These are phyloP conservation scores for Talaromyces proteolyticus DNA, from an alignment of 495 filamentous ascomycete species.

Conservation along the genomic window DNA sequence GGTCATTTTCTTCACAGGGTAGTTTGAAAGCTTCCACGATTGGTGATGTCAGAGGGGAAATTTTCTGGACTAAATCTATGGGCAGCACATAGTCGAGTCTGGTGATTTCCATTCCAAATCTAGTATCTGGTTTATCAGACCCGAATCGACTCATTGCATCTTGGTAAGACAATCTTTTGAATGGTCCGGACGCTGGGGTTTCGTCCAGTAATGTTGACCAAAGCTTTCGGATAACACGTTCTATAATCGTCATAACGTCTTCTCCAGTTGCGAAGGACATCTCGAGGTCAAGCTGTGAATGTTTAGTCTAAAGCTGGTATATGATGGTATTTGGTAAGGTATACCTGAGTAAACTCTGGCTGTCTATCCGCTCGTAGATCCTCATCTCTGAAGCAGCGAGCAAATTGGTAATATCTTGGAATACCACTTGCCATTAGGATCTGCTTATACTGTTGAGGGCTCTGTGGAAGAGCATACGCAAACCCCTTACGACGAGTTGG, in stretches of 20 bases:
- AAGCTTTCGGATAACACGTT: slow-evolving; percentile 55
- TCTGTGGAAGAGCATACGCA: slow-evolving; percentile 90
- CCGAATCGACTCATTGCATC: slow-evolving; percentile 78
- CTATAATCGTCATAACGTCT: slow-evolving; percentile 67
- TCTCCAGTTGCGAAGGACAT: slow-evolving; percentile 74
- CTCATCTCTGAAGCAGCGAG: slow-evolving; percentile 92
- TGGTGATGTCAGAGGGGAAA: slow-evolving; percentile 56
- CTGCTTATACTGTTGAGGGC: slow-evolving; percentile 98
- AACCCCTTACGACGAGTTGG: slow-evolving; percentile 70
- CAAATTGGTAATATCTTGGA: slow-evolving; percentile 81
- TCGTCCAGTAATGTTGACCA: slow-evolving; percentile 43
- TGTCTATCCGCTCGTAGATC: slow-evolving; percentile 90
- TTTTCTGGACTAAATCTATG: slow-evolving; percentile 62
- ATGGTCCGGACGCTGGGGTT: slow-evolving; percentile 35
- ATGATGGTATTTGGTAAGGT: background rate
- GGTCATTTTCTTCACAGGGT: slow-evolving; percentile 35
- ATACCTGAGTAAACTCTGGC: slow-evolving; percentile 88
- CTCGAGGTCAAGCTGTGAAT: slow-evolving; percentile 74
- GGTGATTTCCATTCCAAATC: slow-evolving; percentile 56
- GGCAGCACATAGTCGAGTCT: slow-evolving; percentile 58
- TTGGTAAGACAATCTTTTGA: slow-evolving; percentile 62
- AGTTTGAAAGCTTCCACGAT: slow-evolving; percentile 70
- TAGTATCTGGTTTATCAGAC: slow-evolving; percentile 86
- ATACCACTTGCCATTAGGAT: slow-evolving; percentile 92
- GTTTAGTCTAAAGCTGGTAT: background rate